Evolutionary conservation across 1,139 yeast species (phyloP).

Genomic region (Candida frijolesensis): DNA sequence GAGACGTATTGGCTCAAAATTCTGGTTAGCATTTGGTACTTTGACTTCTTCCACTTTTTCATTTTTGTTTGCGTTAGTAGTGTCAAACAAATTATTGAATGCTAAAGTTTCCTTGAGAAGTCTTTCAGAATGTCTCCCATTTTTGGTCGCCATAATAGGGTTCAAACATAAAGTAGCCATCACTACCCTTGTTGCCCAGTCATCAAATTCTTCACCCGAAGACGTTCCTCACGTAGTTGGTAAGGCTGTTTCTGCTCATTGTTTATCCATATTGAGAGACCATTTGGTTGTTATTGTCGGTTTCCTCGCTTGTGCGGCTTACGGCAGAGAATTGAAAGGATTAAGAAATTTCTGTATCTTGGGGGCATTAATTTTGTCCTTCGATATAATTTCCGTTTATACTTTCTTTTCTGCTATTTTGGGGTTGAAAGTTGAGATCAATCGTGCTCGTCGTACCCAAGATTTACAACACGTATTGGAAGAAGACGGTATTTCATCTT

Average conservation of each 20-base stretch:
- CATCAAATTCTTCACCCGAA: constrained; percentile 34
- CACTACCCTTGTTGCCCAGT: constrained; percentile 62
- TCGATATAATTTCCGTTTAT: constrained; percentile 73
- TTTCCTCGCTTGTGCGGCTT: constrained; percentile 64
- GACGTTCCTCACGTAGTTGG: constrained; percentile 52
- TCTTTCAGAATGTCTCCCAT: constrained; percentile 90
- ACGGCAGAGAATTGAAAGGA: constrained; percentile 74
- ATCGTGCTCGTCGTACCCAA: constrained; percentile 83
- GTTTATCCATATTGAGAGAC: constrained; percentile 76
- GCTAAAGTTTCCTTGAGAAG: constrained; percentile 70
- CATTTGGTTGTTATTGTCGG: constrained; percentile 77
- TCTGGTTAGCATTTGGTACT: constrained; percentile 88
- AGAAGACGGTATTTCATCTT: constrained; percentile 87
- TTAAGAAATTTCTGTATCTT: constrained; percentile 82
- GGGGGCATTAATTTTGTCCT: constrained; percentile 70
- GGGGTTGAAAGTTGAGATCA: constrained; percentile 87
- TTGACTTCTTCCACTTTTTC: constrained; percentile 83
- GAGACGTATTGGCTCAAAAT: constrained; percentile 79
- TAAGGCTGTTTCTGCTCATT: constrained; percentile 66
- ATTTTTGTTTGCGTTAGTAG: constrained; percentile 77
- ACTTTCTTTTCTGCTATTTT: constrained; percentile 87
- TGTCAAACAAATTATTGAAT: constrained; percentile 57
- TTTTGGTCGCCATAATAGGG: constrained; percentile 89
- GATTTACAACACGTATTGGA: constrained; percentile 80
- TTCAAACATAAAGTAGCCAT: constrained; percentile 84